These are phyloP conservation scores for Candida broadrunensis DNA, from an alignment of 805 yeast genomes.

Conservation along the genomic window DNA sequence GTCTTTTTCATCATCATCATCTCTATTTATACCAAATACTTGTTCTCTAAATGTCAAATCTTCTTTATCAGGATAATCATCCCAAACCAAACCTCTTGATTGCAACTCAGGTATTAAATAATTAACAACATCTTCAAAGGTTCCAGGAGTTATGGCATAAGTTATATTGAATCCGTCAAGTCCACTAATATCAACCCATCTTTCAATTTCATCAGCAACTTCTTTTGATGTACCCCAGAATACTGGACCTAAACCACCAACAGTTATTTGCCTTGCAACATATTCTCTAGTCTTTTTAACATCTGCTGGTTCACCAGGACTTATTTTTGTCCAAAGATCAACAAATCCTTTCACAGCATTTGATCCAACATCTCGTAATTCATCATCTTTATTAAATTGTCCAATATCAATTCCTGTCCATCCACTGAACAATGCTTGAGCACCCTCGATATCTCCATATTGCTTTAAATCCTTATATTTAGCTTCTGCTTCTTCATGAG, in stretches of 20 bases:
- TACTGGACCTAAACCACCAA: conserved; percentile 30
- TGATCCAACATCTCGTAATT: conserved; percentile 26
- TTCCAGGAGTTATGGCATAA: conserved; percentile 33
- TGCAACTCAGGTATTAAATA: conserved; percentile 34
- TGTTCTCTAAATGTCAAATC: conserved; percentile 37
- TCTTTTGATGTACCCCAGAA: conserved; percentile 33
- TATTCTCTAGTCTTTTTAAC: conserved; percentile 18
- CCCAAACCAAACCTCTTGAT: conserved; percentile 30
- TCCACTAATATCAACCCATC: conserved; percentile 35
- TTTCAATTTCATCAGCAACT: conserved; percentile 38
- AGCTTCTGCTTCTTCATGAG: conserved; percentile 39
- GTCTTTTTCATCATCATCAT: conserved; percentile 10
- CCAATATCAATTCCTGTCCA: conserved; percentile 43
- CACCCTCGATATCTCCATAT: conserved; percentile 39
- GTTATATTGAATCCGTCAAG: conserved; percentile 44
- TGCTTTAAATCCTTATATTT: conserved; percentile 29
- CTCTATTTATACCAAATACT: conserved; percentile 22
- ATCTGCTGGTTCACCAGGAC: conserved; percentile 19
- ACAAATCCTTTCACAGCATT: conserved; percentile 31
- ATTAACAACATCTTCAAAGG: conserved; percentile 36
- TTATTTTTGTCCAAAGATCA: conserved; percentile 28
- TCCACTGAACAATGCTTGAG: conserved; percentile 37
- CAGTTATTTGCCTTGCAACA: conserved; percentile 24
- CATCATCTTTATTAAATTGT: conserved; percentile 26
- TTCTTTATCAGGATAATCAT: conserved; percentile 30